These are phyloP conservation scores for Camellia granthamiana DNA, from an alignment of 148 eudicot species.

Conservation along the genomic window DNA sequence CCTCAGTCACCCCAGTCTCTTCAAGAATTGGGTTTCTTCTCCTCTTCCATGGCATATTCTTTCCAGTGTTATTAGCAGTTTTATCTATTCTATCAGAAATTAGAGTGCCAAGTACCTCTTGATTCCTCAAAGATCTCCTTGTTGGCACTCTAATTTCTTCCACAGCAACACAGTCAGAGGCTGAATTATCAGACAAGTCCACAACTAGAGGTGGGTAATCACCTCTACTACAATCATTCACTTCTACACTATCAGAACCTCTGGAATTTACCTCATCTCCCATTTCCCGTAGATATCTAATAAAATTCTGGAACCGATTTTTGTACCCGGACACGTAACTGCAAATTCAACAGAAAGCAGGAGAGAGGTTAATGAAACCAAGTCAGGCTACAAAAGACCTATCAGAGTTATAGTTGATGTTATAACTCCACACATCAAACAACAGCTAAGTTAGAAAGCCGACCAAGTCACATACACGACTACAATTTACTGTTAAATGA, in stretches of 20 bases:
- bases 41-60: not conserved
- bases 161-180: not conserved
- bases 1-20: conserved; percentile 13
- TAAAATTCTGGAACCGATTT: no score
- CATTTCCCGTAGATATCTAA: no score
- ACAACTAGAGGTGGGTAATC: not conserved
- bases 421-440: no score
- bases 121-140: conserved; percentile 13
- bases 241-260: not conserved
- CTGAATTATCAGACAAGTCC: not conserved
- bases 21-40: not conserved
- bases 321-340: no score
- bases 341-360: no score
- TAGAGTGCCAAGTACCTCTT: not conserved
- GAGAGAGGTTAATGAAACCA: no score
- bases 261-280: no score
- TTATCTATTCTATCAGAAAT: not conserved
- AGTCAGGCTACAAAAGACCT: no score
- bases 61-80: not conserved
- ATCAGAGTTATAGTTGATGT: no score
- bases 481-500: no score
- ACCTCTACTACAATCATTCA: not conserved
- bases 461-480: no score
- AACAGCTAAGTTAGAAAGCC: no score
- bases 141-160: conserved; percentile 5